phyloP scores from a whole-genome alignment of 306 rosid genomes.

The Malus sylvestris region DNA sequence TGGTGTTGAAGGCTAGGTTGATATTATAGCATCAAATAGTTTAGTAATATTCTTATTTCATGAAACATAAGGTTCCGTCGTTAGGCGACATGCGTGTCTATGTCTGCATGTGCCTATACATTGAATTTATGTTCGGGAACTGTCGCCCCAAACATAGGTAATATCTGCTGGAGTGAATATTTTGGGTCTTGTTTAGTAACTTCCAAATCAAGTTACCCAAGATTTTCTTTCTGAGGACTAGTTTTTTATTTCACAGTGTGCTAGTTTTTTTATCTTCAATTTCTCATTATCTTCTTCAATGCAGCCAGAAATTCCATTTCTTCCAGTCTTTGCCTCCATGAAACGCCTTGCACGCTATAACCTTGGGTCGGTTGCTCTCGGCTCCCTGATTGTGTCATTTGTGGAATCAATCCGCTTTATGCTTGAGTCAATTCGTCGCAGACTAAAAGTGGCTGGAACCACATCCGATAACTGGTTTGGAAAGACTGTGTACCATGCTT shows the following conservation, averaged over 20 bases:
- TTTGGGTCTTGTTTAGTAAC: conserved; percentile 1
- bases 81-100: not conserved
- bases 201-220: not conserved
- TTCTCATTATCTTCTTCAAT: conserved; percentile 12
- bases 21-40: not conserved
- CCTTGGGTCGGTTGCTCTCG: conserved; percentile 91
- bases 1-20: not conserved
- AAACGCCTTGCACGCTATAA: conserved; percentile 70
- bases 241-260: not conserved
- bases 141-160: not conserved
- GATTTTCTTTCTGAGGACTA: not conserved
- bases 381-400: conserved; percentile 80
- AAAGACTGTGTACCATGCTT: conserved; percentile 47
- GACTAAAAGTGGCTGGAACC: conserved; percentile 54
- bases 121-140: not conserved
- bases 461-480: conserved; percentile 57
- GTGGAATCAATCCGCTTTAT: conserved; percentile 85
- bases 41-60: not conserved
- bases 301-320: conserved; percentile 92
- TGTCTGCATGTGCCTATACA: not conserved
- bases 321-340: conserved; percentile 89
- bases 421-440: conserved; percentile 87
- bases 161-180: not conserved
- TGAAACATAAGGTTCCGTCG: not conserved
- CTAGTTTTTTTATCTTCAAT: not conserved